Evolutionary conservation across 2,329 filamentous ascomycete genomes (phyloP), one percentile per base, ranked within the genome.

Genomic region (Pezicula neosporulosa): DNA sequence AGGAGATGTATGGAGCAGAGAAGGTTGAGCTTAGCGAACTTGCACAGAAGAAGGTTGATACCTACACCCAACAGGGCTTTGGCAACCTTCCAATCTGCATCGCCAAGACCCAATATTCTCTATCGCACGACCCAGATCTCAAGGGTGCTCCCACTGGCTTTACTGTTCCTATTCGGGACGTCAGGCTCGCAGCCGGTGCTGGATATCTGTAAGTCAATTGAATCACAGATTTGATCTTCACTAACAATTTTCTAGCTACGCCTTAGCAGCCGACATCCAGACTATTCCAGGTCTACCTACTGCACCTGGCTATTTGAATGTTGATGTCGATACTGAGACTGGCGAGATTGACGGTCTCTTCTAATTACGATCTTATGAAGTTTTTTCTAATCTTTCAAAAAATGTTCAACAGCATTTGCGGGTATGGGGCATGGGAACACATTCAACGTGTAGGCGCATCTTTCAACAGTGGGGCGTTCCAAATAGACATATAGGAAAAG

Each of bases 61-160:
- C 86, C 7, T 99, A 97, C 73, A 92, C 89, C 30, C 83, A 84
- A 67, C 94, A 97, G 71, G 94, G 94, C 43, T 95, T 93, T 64
- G 88, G 87, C 19, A 90, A 96, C 70, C 76, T 99, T 58, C 94
- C 94, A 35, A 96, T 97, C 66, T 99, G 94, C 70, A 83, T 97
- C 59, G 94, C 94, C 56, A 99, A 99, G 85, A 99, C 94, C 13
- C 94, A 99, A 72, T 99, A 99, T 76, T 96, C 90, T 33, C 80
- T 99, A 45, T 94, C 88, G 52, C 93, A 97, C 71, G 91, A 99
- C 69, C 87, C 93, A 2, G 85, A 89, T 10, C 79, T 97, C 63
- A 99, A 99, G 81, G 94, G 94, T 56, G 94, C 94, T 8, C 94
- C 94, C 21, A 89, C 86, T 4, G 94, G 93, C 53, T 99, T 97